Conservation (phyloP, 192 early-diverging fungal species). For the Backusella parvicylindrica region DNA sequence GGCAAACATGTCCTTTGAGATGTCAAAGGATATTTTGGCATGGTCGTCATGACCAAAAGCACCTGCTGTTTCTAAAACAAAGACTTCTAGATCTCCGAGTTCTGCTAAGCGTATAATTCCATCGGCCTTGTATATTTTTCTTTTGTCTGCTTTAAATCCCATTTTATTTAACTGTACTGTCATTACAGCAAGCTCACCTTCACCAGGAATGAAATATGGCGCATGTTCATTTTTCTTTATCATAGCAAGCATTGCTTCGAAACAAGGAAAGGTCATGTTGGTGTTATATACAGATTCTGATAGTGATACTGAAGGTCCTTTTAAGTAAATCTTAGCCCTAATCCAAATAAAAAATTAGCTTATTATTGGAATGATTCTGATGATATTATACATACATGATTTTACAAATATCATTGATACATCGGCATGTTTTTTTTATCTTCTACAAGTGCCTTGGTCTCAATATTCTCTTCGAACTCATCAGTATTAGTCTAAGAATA, state of each 20-base stretch:
- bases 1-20: conserved; percentile 7
- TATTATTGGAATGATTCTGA: conserved; percentile 15
- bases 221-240: background rate
- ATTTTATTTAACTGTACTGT: background rate
- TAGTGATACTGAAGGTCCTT: background rate
- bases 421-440: background rate
- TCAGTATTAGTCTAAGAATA: background rate
- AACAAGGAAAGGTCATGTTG: background rate
- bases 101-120: background rate
- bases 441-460: background rate
- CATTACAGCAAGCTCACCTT: conserved; percentile 5
- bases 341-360: conserved; percentile 10
- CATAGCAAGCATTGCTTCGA: background rate
- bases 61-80: conserved; percentile 1
- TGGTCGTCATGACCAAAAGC: conserved; percentile 3
- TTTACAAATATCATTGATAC: conserved; percentile 1
- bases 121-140: background rate
- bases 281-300: conserved; percentile 4
- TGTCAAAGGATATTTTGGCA: background rate
- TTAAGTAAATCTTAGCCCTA: background rate
- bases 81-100: conserved; percentile 9
- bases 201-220: conserved; percentile 15
- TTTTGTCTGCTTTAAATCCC: conserved; percentile 2
- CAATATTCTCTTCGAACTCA: conserved; percentile 8
- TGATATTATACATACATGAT: conserved; percentile 11